Conservation (phyloP, 116 monocot genomes). For the Papilionanthe hybrid region DNA sequence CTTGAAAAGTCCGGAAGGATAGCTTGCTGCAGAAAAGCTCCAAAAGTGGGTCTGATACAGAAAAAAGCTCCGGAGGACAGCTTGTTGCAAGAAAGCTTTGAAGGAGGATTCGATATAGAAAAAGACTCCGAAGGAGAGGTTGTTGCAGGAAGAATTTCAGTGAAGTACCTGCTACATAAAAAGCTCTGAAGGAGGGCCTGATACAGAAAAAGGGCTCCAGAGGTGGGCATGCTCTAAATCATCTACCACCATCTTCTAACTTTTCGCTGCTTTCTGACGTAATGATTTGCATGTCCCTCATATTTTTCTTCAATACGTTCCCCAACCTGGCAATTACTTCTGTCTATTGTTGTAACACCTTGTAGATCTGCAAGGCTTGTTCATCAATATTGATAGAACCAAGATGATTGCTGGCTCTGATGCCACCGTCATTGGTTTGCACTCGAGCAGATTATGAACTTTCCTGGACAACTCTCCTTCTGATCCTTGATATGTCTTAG, state of each 20-base stretch:
- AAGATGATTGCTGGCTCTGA: conserved; percentile 41
- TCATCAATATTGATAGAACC: conserved; percentile 69
- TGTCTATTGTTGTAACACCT: conserved; percentile 72
- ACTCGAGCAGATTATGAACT: conserved; percentile 73
- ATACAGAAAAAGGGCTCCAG: too few species aligned
- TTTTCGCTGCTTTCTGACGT: conserved; percentile 48
- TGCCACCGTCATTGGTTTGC: conserved; percentile 45
- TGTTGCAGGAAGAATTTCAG: too few species aligned
- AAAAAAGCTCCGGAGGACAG: too few species aligned
- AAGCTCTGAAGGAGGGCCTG: too few species aligned
- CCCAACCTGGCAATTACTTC: conserved; percentile 79
- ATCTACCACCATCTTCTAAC: conserved; percentile 24
- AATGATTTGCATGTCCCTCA: conserved; percentile 76
- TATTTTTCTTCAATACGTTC: conserved; percentile 76
- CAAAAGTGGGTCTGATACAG: too few species aligned
- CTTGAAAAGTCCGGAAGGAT: too few species aligned
- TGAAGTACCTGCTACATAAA: too few species aligned
- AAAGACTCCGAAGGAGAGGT: too few species aligned
- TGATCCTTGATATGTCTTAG: conserved; percentile 65
- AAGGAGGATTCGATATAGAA: too few species aligned
- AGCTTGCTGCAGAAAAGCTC: too few species aligned
- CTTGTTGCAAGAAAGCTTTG: too few species aligned
- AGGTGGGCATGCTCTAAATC: neutral
- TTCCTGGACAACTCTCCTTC: conserved; percentile 61
- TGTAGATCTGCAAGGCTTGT: conserved; percentile 73